Evolutionary conservation across 768 basidiomycete genomes (phyloP).

Genomic region (Aureoboletus auriporus): DNA sequence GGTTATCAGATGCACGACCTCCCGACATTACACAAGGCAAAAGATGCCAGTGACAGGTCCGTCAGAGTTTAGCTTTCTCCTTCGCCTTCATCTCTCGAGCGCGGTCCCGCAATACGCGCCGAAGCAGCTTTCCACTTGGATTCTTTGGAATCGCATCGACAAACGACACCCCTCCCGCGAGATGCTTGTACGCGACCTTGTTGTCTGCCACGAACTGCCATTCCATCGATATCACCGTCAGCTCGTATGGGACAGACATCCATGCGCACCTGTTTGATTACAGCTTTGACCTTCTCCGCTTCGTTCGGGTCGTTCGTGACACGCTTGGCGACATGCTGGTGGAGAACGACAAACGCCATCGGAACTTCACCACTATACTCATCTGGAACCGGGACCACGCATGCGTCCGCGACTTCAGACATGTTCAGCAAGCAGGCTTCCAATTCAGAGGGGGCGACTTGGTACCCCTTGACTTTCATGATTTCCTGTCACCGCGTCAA

Average conservation of each 20-base stretch:
- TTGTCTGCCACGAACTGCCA: conserved; percentile 49
- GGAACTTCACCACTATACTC: conserved; percentile 73
- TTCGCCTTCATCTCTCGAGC: conserved; percentile 31
- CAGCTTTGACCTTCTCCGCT: conserved; percentile 36
- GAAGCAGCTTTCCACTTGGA: conserved; percentile 56
- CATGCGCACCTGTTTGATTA: conserved; percentile 44
- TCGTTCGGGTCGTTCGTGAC: conserved; percentile 26
- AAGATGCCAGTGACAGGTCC: no score
- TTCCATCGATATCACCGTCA: no score
- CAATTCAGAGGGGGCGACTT: conserved; percentile 71
- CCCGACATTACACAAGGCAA: no score
- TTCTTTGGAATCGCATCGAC: conserved; percentile 55
- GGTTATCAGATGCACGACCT: no score
- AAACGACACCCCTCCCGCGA: conserved; percentile 58
- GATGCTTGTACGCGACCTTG: conserved; percentile 55
- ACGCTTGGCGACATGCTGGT: conserved; percentile 35
- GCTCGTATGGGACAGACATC: background rate
- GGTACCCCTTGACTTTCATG: conserved; percentile 67
- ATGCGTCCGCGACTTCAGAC: conserved; percentile 54
- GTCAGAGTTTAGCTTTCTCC: no score
- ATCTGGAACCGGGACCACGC: conserved; percentile 64
- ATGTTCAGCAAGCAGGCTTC: conserved; percentile 64
- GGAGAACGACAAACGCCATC: conserved; percentile 61
- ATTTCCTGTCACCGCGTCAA: conserved; percentile 44
- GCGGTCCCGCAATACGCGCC: conserved; percentile 49